Base-by-base conservation (phyloP, 1,284 basidiomycete genomes). In the Apiotrichum sp. region DNA sequence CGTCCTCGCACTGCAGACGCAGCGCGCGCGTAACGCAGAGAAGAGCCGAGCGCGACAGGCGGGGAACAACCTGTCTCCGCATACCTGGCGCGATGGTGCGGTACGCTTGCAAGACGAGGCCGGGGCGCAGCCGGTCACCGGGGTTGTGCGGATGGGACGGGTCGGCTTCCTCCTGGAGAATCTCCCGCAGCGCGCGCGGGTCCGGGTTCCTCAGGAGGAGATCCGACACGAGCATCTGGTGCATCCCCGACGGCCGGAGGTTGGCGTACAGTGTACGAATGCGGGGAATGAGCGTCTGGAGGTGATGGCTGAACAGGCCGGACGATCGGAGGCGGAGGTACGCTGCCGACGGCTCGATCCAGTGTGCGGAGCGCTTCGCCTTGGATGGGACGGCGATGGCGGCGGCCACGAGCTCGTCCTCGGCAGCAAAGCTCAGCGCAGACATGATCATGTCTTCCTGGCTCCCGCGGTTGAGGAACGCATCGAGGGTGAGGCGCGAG, bases 191-290 rank as follows among this genome's bases (percentile, higher is more conserved):
- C 7, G 62, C 50, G 7, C 50, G 29, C 2, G 62, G 53, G 47
- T 68, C 63, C 3, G 67, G 65, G 45, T 65, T 55, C 2, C 62
- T 56, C 29, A 71, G 53, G 1, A 71, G 48, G 7, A 71, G 53
- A 51, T 71, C 69, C 2, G 64, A 62, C 1, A 67, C 65, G 10
- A 71, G 62, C 3, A 64, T 34, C 50, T 68, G 62, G 51, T 69
- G 66, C 43, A 62, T 47, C 4, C 63, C 64, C 6, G 54, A 50
- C 3, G 66, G 52, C 8, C 57, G 56, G 8, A 68, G 61, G 29
- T 57, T 56, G 13, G 55, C 41, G 52, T 64, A 68, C 5, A 66
- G 47, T 14, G 58, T 52, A 3, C 47, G 29, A 7, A 68, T 54
- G 10, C 55, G 55, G 0, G 63, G 62, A 10, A 57, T 38, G 29